Conservation (phyloP, 805 yeast species). For the Hanseniaspora jakobsenii region DNA sequence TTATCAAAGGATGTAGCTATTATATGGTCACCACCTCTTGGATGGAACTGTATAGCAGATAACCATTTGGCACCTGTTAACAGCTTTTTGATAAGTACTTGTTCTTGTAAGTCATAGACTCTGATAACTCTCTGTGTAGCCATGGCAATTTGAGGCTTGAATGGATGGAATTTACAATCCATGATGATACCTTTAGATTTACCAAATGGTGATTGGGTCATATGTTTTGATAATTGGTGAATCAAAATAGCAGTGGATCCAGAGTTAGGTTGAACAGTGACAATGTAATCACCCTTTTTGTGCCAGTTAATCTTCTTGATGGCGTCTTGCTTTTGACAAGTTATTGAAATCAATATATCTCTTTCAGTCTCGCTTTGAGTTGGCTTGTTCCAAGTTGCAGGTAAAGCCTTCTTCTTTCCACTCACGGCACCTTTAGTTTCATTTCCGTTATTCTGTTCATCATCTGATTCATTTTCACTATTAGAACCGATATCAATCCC, state of each 20-base stretch:
- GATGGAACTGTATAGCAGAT: conserved; percentile 83
- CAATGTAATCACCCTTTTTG: conserved; percentile 91
- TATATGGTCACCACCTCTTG: conserved; percentile 79
- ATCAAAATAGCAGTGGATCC: conserved; percentile 80
- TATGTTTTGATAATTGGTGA: conserved; percentile 88
- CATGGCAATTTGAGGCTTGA: conserved; percentile 84
- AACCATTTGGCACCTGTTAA: conserved; percentile 95
- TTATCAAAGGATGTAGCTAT: conserved; percentile 88
- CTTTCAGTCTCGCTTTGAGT: conserved; percentile 44
- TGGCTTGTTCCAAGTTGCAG: conserved; percentile 78
- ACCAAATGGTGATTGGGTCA: conserved; percentile 89
- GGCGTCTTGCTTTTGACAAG: conserved; percentile 42
- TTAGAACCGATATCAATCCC: conserved; percentile 21
- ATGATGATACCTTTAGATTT: conserved; percentile 87
- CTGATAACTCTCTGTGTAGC: conserved; percentile 88
- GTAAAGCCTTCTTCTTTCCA: conserved; percentile 39
- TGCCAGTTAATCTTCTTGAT: conserved; percentile 89
- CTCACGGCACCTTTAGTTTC: conserved; percentile 14
- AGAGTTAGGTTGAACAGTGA: conserved; percentile 89
- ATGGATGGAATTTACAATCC: conserved; percentile 96
- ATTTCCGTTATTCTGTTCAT: conserved; percentile 27
- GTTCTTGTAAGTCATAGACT: conserved; percentile 80
- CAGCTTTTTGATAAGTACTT: conserved; percentile 67
- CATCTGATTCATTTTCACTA: conserved; percentile 25
- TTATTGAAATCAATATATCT: conserved; percentile 65